phyloP scores from a whole-genome alignment of 139 green algal genomes.

The Ostreobium quekettii region DNA sequence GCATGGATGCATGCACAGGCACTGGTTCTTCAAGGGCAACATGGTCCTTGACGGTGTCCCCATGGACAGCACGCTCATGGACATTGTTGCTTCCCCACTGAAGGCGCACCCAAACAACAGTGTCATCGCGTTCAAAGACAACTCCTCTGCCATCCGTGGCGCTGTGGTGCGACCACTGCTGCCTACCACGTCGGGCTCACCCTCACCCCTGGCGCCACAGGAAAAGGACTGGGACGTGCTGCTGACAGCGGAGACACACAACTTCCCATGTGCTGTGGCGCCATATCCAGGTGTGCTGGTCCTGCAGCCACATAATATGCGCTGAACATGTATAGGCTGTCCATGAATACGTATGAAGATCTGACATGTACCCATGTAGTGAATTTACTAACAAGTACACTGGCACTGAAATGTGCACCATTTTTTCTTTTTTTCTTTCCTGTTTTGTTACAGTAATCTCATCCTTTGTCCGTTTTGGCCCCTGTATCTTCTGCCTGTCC shows the following conservation, averaged over 20 bases:
- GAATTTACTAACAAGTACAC: no score
- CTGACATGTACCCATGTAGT: no score
- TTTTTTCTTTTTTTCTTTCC: no score
- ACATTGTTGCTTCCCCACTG: constrained; percentile 73
- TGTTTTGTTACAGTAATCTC: no score
- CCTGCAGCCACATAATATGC: constrained; percentile 17
- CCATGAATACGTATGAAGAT: no score
- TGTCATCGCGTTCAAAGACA: constrained; percentile 98
- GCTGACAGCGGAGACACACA: constrained; percentile 98
- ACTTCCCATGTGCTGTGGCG: constrained; percentile 96
- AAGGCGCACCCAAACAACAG: constrained; percentile 81
- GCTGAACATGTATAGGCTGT: neutral
- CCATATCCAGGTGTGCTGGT: constrained; percentile 68
- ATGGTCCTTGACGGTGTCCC: constrained; percentile 81
- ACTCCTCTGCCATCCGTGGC: constrained; percentile 88
- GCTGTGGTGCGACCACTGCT: constrained; percentile 61
- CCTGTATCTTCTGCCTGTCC: no score
- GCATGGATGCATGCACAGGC: constrained; percentile 42
- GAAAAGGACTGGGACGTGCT: constrained; percentile 89
- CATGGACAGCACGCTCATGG: constrained; percentile 59
- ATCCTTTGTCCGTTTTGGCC: no score
- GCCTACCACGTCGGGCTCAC: constrained; percentile 59
- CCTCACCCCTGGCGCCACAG: constrained; percentile 54
- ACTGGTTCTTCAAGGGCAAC: constrained; percentile 90
- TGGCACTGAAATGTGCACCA: no score